Conservation (phyloP, 1,284 basidiomycete genomes). For the Chondrostereum purpureum region DNA sequence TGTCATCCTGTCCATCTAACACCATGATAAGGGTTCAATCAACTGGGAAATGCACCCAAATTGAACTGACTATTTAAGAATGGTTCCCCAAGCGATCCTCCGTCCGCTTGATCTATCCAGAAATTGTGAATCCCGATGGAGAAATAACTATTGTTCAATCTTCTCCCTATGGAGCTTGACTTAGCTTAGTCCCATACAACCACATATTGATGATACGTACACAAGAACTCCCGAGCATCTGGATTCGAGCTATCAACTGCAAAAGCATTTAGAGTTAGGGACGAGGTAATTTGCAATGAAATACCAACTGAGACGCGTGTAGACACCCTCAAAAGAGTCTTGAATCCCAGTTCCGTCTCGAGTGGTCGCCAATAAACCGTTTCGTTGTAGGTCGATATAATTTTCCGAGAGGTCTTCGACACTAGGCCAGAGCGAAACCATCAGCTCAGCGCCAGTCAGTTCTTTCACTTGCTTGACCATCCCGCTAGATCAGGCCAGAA, state of each 20-base stretch:
- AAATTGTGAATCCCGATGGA: slow-evolving; percentile 36
- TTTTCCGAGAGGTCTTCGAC: slow-evolving; percentile 34
- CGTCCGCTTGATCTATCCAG: slow-evolving; percentile 38
- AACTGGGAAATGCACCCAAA: not conserved
- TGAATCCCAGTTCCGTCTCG: slow-evolving; percentile 32
- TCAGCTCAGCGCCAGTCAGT: slow-evolving; percentile 38
- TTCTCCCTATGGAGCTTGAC: slow-evolving; percentile 23
- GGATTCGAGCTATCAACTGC: slow-evolving; percentile 26
- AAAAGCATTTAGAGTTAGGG: not conserved
- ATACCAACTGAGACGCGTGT: slow-evolving; percentile 27
- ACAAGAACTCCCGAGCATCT: slow-evolving; percentile 26
- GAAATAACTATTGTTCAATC: slow-evolving; percentile 35
- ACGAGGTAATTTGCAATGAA: not conserved
- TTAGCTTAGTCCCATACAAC: not conserved
- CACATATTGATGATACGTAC: slow-evolving; percentile 13
- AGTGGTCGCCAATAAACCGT: slow-evolving; percentile 31
- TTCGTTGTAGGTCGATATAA: slow-evolving; percentile 27
- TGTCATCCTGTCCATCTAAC: slow-evolving; percentile 27
- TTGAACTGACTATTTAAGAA: slow-evolving; percentile 28
- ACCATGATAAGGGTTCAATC: not conserved
- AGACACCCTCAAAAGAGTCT: slow-evolving; percentile 34
- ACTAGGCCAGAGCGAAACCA: slow-evolving; percentile 37
- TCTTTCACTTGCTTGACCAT: slow-evolving; percentile 32
- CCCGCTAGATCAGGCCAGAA: slow-evolving; percentile 31
- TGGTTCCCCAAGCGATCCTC: slow-evolving; percentile 31